Percentiles rank a stretch among this genome's conserved stretches.
phyloP scores from a whole-genome alignment of 805 yeast genomes.

The Ogataea nakhonphanomensis region DNA sequence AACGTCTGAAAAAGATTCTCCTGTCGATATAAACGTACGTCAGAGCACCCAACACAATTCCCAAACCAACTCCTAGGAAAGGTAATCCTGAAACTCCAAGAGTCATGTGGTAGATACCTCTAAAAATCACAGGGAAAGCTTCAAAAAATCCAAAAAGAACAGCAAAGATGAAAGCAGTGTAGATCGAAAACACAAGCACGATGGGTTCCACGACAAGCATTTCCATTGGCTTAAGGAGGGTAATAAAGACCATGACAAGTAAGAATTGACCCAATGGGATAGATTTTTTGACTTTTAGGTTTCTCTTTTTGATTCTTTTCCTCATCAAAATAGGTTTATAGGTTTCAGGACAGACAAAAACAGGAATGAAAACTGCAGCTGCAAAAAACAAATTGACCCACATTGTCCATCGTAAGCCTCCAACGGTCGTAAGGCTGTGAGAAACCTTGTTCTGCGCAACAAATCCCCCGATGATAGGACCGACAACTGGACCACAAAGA shows the following conservation, averaged over 20 bases:
- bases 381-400: conserved; percentile 73
- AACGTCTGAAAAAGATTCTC: conserved; percentile 47
- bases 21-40: conserved; percentile 51
- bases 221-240: conserved; percentile 59
- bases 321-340: conserved; percentile 64
- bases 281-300: conserved; percentile 42
- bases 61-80: conserved; percentile 69
- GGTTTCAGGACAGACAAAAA: conserved; percentile 58
- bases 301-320: conserved; percentile 58
- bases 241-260: conserved; percentile 44
- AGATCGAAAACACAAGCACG: conserved; percentile 63
- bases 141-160: conserved; percentile 78
- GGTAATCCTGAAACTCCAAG: conserved; percentile 65
- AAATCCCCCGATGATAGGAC: conserved; percentile 73
- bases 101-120: conserved; percentile 58
- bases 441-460: conserved; percentile 49
- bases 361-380: conserved; percentile 49
- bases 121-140: conserved; percentile 72
- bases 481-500: conserved; percentile 74
- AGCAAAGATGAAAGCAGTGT: conserved; percentile 73
- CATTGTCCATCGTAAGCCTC: conserved; percentile 66
- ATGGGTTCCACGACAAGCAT: conserved; percentile 76
- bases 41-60: conserved; percentile 53
- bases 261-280: conserved; percentile 37
- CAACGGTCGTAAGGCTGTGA: conserved; percentile 15